Evolutionary conservation across 345 rosid species (phyloP).

Genomic region (Draba incana): DNA sequence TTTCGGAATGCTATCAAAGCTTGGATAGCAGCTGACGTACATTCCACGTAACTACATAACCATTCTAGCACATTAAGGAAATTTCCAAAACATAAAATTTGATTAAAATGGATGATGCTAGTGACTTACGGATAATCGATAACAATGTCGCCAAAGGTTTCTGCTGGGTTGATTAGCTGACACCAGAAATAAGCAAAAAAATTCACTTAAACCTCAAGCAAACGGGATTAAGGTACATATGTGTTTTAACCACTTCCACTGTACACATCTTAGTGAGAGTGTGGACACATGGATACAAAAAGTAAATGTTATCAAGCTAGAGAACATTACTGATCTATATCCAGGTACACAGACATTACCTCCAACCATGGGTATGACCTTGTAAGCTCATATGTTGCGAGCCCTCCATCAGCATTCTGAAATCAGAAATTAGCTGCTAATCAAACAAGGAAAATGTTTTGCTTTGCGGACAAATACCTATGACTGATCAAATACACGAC

Average conservation of each 20-base stretch:
- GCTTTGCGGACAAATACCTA: neutral
- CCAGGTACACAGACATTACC: slow-evolving; percentile 49
- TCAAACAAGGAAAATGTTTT: slow-evolving; percentile 19
- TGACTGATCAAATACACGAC: slow-evolving; percentile 11
- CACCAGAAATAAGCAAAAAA: slow-evolving; percentile 29
- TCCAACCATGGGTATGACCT: slow-evolving; percentile 92
- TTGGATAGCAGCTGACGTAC: slow-evolving; percentile 94
- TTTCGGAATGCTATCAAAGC: slow-evolving; percentile 73
- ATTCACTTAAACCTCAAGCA: slow-evolving; percentile 18
- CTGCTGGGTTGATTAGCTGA: slow-evolving; percentile 94
- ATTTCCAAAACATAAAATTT: slow-evolving; percentile 8
- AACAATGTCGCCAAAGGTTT: slow-evolving; percentile 97
- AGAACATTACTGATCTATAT: slow-evolving; percentile 22
- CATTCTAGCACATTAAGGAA: slow-evolving; percentile 21
- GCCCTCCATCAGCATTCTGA: slow-evolving; percentile 84
- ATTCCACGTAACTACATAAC: slow-evolving; percentile 78
- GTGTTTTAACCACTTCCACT: slow-evolving; percentile 9
- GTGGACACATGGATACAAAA: neutral
- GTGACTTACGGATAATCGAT: slow-evolving; percentile 92
- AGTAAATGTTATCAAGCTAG: neutral
- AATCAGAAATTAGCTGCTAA: slow-evolving; percentile 28
- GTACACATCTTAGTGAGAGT: slow-evolving; percentile 12
- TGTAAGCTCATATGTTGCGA: slow-evolving; percentile 90
- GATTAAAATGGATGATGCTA: slow-evolving; percentile 26
- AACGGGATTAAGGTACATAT: neutral